phyloP scores from a whole-genome alignment of 805 yeast genomes.

The Candida sithepensis region DNA sequence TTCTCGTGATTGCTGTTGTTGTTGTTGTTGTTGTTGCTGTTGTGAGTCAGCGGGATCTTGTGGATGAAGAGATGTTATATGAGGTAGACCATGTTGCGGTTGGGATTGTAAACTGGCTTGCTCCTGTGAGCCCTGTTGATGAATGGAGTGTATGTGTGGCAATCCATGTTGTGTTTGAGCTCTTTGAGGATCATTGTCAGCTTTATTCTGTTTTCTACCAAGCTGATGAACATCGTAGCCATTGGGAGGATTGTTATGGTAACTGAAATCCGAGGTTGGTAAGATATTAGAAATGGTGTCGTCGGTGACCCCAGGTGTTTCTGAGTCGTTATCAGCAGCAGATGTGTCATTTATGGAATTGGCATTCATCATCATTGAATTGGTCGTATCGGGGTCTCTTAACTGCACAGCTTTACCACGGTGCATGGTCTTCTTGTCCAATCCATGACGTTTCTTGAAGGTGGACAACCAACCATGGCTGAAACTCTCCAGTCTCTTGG shows the following conservation, averaged over 20 bases:
- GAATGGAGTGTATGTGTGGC: not conserved
- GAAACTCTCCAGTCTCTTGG: slow-evolving; percentile 50
- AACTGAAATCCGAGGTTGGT: slow-evolving; percentile 14
- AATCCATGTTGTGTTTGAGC: slow-evolving; percentile 1
- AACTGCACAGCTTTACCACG: slow-evolving; percentile 1
- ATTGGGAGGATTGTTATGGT: slow-evolving; percentile 6
- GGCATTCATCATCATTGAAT: not conserved
- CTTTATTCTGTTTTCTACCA: not conserved
- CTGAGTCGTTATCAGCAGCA: slow-evolving; percentile 1
- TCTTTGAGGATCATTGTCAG: slow-evolving; percentile 9
- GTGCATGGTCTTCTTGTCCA: slow-evolving; percentile 13
- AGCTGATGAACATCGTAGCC: not conserved
- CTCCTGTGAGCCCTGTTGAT: not conserved
- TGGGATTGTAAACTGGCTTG: slow-evolving; percentile 1
- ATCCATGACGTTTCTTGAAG: slow-evolving; percentile 54
- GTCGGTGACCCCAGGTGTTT: not conserved
- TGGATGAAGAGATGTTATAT: not conserved
- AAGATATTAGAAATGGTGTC: slow-evolving; percentile 11
- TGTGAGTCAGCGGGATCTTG: not conserved
- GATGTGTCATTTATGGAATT: not conserved
- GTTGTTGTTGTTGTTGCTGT: not conserved
- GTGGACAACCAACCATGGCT: slow-evolving; percentile 64
- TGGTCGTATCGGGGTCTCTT: not conserved
- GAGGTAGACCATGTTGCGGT: not conserved
- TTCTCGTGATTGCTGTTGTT: not conserved